Percentiles rank a stretch among this genome's conserved stretches.
phyloP scores from a whole-genome alignment of 2,329 filamentous ascomycete species.

The Ceratocystis harringtonii region DNA sequence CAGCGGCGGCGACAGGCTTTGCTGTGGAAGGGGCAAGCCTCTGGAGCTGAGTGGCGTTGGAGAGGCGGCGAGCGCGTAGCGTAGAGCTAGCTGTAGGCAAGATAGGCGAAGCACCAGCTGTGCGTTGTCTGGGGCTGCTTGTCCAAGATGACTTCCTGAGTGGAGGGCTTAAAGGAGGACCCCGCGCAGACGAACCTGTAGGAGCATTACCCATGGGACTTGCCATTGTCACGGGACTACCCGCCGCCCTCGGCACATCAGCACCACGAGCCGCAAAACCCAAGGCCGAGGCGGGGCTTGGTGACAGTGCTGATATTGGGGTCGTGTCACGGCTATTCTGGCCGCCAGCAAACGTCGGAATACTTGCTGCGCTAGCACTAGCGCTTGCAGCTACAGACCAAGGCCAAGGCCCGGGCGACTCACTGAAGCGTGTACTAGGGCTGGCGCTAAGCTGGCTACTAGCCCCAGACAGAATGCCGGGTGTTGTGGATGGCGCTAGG shows the following conservation, averaged over 20 bases:
- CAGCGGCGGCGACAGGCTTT: background rate
- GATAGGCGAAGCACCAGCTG: slow-evolving; percentile 49
- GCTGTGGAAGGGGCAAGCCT: background rate
- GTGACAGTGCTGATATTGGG: slow-evolving; percentile 62
- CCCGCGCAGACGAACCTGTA: slow-evolving; percentile 19
- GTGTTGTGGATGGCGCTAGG: slow-evolving; percentile 51
- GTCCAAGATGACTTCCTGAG: slow-evolving; percentile 22
- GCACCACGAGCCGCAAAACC: slow-evolving; percentile 25
- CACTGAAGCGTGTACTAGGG: slow-evolving; percentile 61
- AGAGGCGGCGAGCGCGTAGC: slow-evolving; percentile 24
- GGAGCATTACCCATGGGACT: background rate
- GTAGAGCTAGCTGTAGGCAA: slow-evolving; percentile 28
- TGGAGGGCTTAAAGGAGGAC: slow-evolving; percentile 24
- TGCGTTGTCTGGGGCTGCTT: slow-evolving; percentile 31
- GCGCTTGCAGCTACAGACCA: slow-evolving; percentile 11
- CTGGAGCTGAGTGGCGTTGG: background rate
- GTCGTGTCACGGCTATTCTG: slow-evolving; percentile 64
- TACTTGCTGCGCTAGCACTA: slow-evolving; percentile 5
- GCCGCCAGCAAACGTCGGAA: slow-evolving; percentile 24
- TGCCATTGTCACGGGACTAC: background rate
- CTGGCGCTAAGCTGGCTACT: slow-evolving; percentile 51
- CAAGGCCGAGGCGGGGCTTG: slow-evolving; percentile 45
- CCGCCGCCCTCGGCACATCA: background rate
- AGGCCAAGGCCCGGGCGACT: slow-evolving; percentile 43
- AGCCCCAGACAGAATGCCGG: slow-evolving; percentile 43